These are phyloP conservation scores for Cordyceps sp. DNA, from an alignment of 2,329 filamentous ascomycete species.

Conservation along the genomic window DNA sequence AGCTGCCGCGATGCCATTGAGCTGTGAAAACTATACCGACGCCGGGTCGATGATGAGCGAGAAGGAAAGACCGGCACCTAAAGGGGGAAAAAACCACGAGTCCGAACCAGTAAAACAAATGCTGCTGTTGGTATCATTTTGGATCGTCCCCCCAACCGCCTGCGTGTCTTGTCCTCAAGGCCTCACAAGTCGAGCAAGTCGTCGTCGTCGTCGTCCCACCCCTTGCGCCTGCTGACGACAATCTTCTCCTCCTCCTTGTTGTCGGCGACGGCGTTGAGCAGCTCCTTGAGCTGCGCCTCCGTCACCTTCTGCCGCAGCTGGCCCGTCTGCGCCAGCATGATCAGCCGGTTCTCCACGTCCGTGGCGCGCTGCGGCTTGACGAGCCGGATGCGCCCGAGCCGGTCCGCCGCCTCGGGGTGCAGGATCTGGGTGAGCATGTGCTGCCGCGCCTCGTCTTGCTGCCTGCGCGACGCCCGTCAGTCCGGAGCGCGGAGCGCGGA, in stretches of 20 bases:
- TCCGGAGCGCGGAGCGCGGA: background rate
- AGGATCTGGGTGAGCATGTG: constrained; percentile 84
- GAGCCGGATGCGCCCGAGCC: constrained; percentile 81
- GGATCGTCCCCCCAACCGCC: background rate
- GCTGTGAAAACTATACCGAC: too few species aligned
- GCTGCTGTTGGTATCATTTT: background rate
- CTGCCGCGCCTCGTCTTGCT: constrained; percentile 52
- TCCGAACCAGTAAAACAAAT: too few species aligned
- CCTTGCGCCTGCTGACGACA: constrained; percentile 69
- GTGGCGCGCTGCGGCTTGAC: constrained; percentile 84
- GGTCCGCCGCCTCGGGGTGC: constrained; percentile 81
- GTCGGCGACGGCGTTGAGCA: constrained; percentile 72
- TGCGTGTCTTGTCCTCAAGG: background rate
- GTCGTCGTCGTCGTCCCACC: constrained; percentile 71
- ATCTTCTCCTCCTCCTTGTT: constrained; percentile 69
- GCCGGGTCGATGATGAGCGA: too few species aligned
- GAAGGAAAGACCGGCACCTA: too few species aligned
- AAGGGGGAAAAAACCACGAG: background rate
- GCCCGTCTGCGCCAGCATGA: constrained; percentile 76
- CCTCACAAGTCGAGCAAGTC: constrained; percentile 47
- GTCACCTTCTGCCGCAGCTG: constrained; percentile 80
- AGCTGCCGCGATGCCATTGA: too few species aligned
- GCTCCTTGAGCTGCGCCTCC: constrained; percentile 83
- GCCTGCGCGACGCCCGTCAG: constrained; percentile 11
- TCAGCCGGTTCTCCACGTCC: constrained; percentile 83